Conservation (phyloP, 2,329 filamentous ascomycete genomes). For the Pseudogymnoascus sp. region DNA sequence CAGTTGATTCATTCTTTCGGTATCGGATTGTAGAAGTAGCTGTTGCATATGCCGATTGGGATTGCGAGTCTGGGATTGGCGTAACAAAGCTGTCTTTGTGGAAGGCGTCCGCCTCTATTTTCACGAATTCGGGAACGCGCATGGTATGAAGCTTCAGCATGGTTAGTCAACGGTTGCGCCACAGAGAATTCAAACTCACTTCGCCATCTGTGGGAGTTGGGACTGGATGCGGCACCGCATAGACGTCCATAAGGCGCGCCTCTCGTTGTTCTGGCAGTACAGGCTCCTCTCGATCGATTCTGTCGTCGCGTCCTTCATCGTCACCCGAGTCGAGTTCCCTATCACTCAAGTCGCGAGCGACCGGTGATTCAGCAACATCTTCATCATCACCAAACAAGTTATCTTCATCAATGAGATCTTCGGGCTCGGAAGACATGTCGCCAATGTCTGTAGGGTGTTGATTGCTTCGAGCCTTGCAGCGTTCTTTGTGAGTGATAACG, state of each 20-base stretch:
- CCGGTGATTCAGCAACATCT: constrained; percentile 19
- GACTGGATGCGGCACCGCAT: constrained; percentile 60
- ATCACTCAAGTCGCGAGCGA: constrained; percentile 43
- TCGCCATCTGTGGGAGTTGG: constrained; percentile 65
- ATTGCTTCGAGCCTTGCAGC: neutral
- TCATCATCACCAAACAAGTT: constrained; percentile 57
- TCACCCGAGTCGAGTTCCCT: constrained; percentile 57
- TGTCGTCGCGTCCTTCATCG: constrained; percentile 57
- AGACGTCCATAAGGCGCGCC: constrained; percentile 55
- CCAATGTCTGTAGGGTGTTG: neutral
- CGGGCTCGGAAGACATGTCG: constrained; percentile 18
- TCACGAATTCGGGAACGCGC: constrained; percentile 66
- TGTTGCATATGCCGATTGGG: constrained; percentile 41
- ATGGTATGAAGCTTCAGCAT: constrained; percentile 55
- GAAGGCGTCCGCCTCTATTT: constrained; percentile 61
- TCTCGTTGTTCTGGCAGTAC: constrained; percentile 32
- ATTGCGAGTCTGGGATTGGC: constrained; percentile 50
- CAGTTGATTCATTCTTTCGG: constrained; percentile 57
- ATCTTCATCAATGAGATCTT: constrained; percentile 42
- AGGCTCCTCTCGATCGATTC: constrained; percentile 35
- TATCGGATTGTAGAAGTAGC: constrained; percentile 63
- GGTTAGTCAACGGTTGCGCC: constrained; percentile 17
- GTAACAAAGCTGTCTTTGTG: constrained; percentile 59
- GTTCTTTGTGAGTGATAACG: neutral
- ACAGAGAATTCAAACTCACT: constrained; percentile 39